Conservation (phyloP, 345 rosid species). For the Fremontodendron californicum region DNA sequence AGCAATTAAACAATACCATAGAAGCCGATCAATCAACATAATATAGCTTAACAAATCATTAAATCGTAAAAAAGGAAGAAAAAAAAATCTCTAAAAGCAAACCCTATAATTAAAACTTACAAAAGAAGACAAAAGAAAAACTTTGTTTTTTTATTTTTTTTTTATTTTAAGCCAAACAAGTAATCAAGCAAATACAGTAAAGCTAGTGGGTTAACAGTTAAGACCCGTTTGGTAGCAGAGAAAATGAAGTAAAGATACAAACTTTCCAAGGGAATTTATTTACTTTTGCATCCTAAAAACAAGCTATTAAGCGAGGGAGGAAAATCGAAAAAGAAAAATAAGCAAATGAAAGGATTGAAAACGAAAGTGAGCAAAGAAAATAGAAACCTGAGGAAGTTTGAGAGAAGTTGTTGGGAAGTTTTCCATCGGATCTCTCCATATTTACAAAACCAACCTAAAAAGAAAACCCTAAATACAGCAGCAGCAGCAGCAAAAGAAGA, state of each 20-base stretch:
- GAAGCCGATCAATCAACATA: neutral
- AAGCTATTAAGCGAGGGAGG: neutral
- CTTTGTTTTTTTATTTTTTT: too few species aligned
- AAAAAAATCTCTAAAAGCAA: neutral
- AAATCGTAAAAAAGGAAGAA: neutral
- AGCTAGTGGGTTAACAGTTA: neutral
- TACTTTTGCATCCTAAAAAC: neutral
- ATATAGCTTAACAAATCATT: neutral
- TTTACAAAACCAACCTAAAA: slow-evolving; percentile 20
- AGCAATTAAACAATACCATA: neutral
- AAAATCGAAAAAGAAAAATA: neutral
- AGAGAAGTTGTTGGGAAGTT: slow-evolving; percentile 34
- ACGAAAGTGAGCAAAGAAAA: neutral
- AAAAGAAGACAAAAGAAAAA: neutral
- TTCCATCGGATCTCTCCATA: slow-evolving; percentile 66
- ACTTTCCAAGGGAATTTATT: neutral
- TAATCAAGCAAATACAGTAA: neutral
- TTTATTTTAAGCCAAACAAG: neutral
- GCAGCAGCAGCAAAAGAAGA: neutral
- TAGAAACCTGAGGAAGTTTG: slow-evolving; percentile 44
- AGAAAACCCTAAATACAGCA: slow-evolving; percentile 21
- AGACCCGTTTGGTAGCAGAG: neutral
- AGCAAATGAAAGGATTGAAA: neutral
- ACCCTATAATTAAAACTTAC: neutral
- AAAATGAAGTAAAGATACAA: neutral